phyloP scores from a whole-genome alignment of 768 basidiomycete genomes.

The Cyclocybe cylindracea region DNA sequence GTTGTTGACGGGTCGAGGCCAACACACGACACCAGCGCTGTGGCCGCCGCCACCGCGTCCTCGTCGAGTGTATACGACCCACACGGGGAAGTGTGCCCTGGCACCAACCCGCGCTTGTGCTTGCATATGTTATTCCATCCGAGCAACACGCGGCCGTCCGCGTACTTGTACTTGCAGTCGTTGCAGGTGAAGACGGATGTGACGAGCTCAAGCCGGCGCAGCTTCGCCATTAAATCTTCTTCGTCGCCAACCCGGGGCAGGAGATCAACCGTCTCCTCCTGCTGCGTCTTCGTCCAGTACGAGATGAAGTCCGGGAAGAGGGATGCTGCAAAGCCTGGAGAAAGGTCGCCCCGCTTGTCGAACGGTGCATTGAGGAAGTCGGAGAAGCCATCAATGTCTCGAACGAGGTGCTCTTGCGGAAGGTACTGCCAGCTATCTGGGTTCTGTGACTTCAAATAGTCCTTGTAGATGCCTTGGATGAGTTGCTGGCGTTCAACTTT shows the following conservation, averaged over 20 bases:
- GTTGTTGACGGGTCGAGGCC: conserved; percentile 19
- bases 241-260: conserved; percentile 4
- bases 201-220: conserved; percentile 16
- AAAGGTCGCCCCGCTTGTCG: conserved; percentile 13
- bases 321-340: conserved; percentile 8
- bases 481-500: conserved; percentile 15
- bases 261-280: conserved; percentile 10
- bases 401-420: conserved; percentile 9
- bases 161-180: conserved; percentile 9
- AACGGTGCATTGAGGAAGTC: conserved; percentile 15
- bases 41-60: conserved; percentile 8
- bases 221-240: conserved; percentile 7
- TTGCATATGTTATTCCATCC: conserved; percentile 21
- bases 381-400: conserved; percentile 11
- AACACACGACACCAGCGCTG: conserved; percentile 15
- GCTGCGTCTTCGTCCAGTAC: conserved; percentile 13
- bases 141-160: conserved; percentile 13
- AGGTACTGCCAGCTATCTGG: conserved; percentile 20
- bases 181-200: conserved; percentile 18
- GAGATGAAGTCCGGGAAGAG: conserved; percentile 16
- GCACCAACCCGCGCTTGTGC: conserved; percentile 8
- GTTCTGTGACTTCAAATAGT: conserved; percentile 15
- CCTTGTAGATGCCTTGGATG: conserved; percentile 14
- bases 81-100: conserved; percentile 7
- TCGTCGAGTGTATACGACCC: conserved; percentile 7